Percentiles rank a stretch among this genome's conserved stretches.
These are phyloP conservation scores for Acaromyces ingoldii DNA, from an alignment of 1,284 basidiomycete species.

Conservation along the genomic window DNA sequence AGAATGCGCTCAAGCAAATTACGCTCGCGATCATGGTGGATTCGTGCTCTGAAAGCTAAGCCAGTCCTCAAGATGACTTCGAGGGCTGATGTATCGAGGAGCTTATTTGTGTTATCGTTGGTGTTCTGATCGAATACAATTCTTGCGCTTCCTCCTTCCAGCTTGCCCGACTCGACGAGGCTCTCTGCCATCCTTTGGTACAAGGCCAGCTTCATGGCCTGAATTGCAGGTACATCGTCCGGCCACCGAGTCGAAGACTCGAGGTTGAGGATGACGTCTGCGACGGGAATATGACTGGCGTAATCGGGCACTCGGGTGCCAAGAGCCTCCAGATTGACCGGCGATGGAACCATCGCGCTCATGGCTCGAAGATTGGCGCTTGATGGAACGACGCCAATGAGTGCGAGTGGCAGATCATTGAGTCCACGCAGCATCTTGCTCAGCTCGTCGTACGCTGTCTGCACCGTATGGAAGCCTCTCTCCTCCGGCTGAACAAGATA, in stretches of 20 bases:
- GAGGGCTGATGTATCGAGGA: conserved; percentile 58
- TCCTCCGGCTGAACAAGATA: conserved; percentile 50
- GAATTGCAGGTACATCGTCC: conserved; percentile 84
- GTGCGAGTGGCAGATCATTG: conserved; percentile 69
- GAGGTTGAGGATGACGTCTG: conserved; percentile 57
- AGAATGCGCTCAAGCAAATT: conserved; percentile 69
- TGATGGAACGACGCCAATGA: conserved; percentile 68
- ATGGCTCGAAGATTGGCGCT: conserved; percentile 73
- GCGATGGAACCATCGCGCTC: conserved; percentile 67
- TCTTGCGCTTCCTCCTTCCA: not conserved
- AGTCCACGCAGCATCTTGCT: conserved; percentile 72
- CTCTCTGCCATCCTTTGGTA: conserved; percentile 40
- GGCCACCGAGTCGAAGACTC: conserved; percentile 86
- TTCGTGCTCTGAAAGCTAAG: conserved; percentile 76
- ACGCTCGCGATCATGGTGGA: conserved; percentile 83
- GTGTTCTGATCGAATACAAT: conserved; percentile 55
- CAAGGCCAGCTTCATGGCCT: conserved; percentile 91
- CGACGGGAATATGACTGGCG: conserved; percentile 53
- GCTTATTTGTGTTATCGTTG: conserved; percentile 50
- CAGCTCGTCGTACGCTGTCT: conserved; percentile 74
- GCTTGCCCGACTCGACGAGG: conserved; percentile 16
- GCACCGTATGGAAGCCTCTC: conserved; percentile 65
- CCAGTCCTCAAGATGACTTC: conserved; percentile 77
- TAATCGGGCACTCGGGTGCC: conserved; percentile 44
- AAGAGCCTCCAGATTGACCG: conserved; percentile 52